Conservation (phyloP, 257 asterid genomes). For the Solanum commersonii region DNA sequence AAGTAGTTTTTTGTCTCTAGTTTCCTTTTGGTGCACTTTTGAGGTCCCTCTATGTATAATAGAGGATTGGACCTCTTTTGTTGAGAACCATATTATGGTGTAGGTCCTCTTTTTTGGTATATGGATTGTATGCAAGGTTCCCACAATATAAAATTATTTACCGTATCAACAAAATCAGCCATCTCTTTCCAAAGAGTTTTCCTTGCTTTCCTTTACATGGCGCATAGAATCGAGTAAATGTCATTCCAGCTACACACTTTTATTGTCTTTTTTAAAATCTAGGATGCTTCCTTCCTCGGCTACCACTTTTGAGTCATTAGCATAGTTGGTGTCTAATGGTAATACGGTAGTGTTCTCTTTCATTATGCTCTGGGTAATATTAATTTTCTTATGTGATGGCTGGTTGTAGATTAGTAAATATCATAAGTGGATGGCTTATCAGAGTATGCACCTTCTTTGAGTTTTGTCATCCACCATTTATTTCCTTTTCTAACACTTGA, state of each 20-base stretch:
- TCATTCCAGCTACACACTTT: not conserved
- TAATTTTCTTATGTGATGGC: not conserved
- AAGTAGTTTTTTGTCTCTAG: not conserved
- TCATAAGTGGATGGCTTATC: not conserved
- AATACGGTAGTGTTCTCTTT: not conserved
- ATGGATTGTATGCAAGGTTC: not conserved
- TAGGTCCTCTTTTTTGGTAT: not conserved
- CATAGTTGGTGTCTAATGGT: not conserved
- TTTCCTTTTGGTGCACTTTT: not conserved
- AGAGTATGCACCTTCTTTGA: not conserved
- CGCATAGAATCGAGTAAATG: not conserved
- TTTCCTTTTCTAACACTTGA: not conserved
- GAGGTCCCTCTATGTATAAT: not conserved
- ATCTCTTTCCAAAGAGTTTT: not conserved
- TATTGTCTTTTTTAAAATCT: not conserved
- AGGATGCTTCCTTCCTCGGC: not conserved
- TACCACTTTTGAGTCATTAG: not conserved
- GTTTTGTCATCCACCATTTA: not conserved
- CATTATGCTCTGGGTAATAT: not conserved
- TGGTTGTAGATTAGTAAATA: not conserved
- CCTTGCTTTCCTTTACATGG: not conserved
- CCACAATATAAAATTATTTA: not conserved
- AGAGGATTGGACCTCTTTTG: not conserved
- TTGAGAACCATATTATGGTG: not conserved
- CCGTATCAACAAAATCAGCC: not conserved